Evolutionary conservation across 805 yeast species (phyloP).

Genomic region (Suhomyces xylopsoci): DNA sequence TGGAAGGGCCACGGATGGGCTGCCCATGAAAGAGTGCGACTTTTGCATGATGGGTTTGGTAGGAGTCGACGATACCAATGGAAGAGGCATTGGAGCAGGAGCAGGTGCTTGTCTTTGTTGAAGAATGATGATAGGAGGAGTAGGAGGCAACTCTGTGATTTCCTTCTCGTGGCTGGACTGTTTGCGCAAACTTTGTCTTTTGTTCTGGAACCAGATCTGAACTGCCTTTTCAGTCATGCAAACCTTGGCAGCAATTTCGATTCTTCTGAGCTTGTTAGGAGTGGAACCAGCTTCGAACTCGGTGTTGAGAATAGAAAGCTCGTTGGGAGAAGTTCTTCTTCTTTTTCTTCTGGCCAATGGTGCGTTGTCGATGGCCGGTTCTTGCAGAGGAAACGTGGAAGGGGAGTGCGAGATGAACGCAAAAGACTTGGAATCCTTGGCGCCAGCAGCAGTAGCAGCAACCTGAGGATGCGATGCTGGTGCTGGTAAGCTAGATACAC

Average conservation of each 20-base stretch:
- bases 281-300: slow-evolving; percentile 77
- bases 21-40: slow-evolving; percentile 10
- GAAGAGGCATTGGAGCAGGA: slow-evolving; percentile 33
- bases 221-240: slow-evolving; percentile 97
- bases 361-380: slow-evolving; percentile 85
- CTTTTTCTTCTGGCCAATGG: slow-evolving; percentile 91
- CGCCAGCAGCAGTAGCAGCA: slow-evolving; percentile 87
- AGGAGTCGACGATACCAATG: slow-evolving; percentile 14
- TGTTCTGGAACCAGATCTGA: slow-evolving; percentile 98
- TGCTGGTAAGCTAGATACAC: slow-evolving; percentile 1
- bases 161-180: slow-evolving; percentile 36
- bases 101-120: slow-evolving; percentile 24
- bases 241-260: slow-evolving; percentile 74
- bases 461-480: slow-evolving; percentile 52
- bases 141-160: slow-evolving; percentile 43
- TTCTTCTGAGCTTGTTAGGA: slow-evolving; percentile 74
- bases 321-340: slow-evolving; percentile 90
- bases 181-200: slow-evolving; percentile 77
- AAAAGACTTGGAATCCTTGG: slow-evolving; percentile 54
- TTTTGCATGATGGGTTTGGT: slow-evolving; percentile 10
- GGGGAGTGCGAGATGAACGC: slow-evolving; percentile 95
- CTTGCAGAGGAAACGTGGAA: slow-evolving; percentile 77
- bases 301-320: slow-evolving; percentile 72
- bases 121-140: slow-evolving; percentile 21
- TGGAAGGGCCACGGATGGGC: slow-evolving; percentile 3